Evolutionary conservation across 495 filamentous ascomycete genomes (phyloP).

Genomic region (Tuber umbilicatum): DNA sequence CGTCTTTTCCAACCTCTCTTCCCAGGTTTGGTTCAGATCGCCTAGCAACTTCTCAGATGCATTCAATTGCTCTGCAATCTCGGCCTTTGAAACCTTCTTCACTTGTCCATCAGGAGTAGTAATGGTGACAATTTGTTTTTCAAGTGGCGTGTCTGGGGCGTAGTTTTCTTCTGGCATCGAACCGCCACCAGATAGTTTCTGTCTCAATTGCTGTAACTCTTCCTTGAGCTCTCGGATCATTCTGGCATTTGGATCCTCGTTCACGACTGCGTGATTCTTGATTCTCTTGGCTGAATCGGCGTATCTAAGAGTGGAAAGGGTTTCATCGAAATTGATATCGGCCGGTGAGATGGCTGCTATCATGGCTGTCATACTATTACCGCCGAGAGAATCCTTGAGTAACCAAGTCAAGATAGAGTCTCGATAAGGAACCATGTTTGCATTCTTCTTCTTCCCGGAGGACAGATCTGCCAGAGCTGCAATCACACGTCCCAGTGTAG

Average conservation of each 20-base stretch:
- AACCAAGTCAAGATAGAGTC: slow-evolving; percentile 96
- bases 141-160: slow-evolving; percentile 81
- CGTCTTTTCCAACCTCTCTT: slow-evolving; percentile 89
- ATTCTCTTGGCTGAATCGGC: slow-evolving; percentile 97
- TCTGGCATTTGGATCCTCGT: slow-evolving; percentile 95
- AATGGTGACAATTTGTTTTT: slow-evolving; percentile 94
- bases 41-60: slow-evolving; percentile 77
- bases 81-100: slow-evolving; percentile 95
- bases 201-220: slow-evolving; percentile 76
- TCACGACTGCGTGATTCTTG: slow-evolving; percentile 99
- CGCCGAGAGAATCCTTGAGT: slow-evolving; percentile 92
- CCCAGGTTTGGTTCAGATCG: slow-evolving; percentile 98
- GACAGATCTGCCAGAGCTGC: slow-evolving; percentile 90
- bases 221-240: slow-evolving; percentile 99
- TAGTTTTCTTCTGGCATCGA: slow-evolving; percentile 68
- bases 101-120: slow-evolving; percentile 74
- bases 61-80: slow-evolving; percentile 91
- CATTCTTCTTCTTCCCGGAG: slow-evolving; percentile 62
- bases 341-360: slow-evolving; percentile 97
- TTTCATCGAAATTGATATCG: slow-evolving; percentile 99
- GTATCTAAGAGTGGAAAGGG: slow-evolving; percentile 88
- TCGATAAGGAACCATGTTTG: slow-evolving; percentile 86
- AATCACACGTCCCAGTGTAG: slow-evolving; percentile 96
- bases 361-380: slow-evolving; percentile 99
- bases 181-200: slow-evolving; percentile 71